These are phyloP conservation scores for Ceriops tagal DNA, from an alignment of 345 rosid species.

Conservation along the genomic window DNA sequence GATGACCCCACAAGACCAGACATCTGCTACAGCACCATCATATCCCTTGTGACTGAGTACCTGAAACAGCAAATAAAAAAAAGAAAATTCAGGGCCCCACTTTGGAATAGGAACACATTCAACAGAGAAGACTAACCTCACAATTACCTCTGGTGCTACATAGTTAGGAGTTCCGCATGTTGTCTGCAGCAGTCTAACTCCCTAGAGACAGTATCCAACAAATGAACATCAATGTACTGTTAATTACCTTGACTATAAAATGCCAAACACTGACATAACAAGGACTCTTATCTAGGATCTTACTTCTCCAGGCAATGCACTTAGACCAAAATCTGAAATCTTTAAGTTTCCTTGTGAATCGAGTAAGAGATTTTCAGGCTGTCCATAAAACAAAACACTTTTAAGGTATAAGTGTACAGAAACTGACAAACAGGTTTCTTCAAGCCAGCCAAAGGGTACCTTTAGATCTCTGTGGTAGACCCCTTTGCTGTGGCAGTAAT, in stretches of 20 bases:
- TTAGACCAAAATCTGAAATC: conserved; percentile 95
- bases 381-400: conserved; percentile 18
- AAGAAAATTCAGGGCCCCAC: conserved; percentile 11
- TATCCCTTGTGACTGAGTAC: conserved; percentile 97
- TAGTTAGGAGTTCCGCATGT: conserved; percentile 98
- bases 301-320: conserved; percentile 85
- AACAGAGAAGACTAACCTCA: conserved; percentile 1
- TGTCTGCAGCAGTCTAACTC: conserved; percentile 77
- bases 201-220: conserved; percentile 39
- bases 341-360: conserved; percentile 89
- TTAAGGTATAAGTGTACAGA: conserved; percentile 18
- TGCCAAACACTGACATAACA: background rate
- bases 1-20: conserved; percentile 97
- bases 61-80: conserved; percentile 35
- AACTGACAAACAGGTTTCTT: background rate
- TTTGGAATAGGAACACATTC: background rate
- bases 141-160: conserved; percentile 92
- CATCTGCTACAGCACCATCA: conserved; percentile 90
- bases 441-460: conserved; percentile 35
- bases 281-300: conserved; percentile 14
- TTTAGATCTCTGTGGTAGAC: conserved; percentile 95
- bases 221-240: conserved; percentile 2
- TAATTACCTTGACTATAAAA: background rate
- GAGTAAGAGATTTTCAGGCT: conserved; percentile 95
- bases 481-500: conserved; percentile 85